These are phyloP conservation scores for Eimeria nieschulzi DNA, from an alignment of 169 alveolate species.

Conservation along the genomic window DNA sequence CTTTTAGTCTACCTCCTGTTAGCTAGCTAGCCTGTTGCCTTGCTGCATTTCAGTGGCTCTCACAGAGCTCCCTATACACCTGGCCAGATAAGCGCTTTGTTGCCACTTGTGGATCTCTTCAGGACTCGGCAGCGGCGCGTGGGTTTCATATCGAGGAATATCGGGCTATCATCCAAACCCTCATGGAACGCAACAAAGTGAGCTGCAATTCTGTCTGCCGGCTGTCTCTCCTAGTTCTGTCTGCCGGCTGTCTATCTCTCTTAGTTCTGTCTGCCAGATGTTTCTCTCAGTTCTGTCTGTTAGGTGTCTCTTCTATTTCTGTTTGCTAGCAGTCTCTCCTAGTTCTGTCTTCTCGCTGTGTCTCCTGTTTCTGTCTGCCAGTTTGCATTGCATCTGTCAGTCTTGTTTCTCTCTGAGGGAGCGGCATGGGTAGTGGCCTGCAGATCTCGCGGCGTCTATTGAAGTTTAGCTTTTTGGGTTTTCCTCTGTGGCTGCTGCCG, in stretches of 20 bases:
- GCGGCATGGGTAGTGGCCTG: too few relatives aligned
- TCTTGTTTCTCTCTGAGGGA: too few relatives aligned
- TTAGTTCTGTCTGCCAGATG: background rate
- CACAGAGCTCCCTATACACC: too few relatives aligned
- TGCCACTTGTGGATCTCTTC: background rate
- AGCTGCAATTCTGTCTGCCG: background rate
- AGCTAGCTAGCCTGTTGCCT: too few relatives aligned
- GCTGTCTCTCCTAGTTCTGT: background rate
- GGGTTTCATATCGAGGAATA: constrained; percentile 57
- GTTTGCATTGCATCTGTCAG: too few relatives aligned
- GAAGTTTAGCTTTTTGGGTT: too few relatives aligned
- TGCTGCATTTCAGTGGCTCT: too few relatives aligned
- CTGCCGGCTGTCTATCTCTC: background rate
- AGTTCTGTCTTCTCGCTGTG: background rate
- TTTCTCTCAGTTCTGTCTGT: background rate
- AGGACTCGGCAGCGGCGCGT: constrained; percentile 53
- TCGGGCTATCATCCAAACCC: background rate
- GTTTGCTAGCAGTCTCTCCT: too few relatives aligned
- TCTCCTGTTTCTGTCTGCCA: too few relatives aligned
- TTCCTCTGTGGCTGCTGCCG: background rate
- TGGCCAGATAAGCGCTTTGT: too few relatives aligned
- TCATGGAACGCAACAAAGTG: constrained; percentile 36
- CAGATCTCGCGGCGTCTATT: too few relatives aligned
- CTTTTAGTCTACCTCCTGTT: background rate
- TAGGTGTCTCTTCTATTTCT: too few relatives aligned